Evolutionary conservation across 2,329 filamentous ascomycete genomes (phyloP), one percentile per base, ranked within the genome.

Genomic region (Penicillium decumbens): DNA sequence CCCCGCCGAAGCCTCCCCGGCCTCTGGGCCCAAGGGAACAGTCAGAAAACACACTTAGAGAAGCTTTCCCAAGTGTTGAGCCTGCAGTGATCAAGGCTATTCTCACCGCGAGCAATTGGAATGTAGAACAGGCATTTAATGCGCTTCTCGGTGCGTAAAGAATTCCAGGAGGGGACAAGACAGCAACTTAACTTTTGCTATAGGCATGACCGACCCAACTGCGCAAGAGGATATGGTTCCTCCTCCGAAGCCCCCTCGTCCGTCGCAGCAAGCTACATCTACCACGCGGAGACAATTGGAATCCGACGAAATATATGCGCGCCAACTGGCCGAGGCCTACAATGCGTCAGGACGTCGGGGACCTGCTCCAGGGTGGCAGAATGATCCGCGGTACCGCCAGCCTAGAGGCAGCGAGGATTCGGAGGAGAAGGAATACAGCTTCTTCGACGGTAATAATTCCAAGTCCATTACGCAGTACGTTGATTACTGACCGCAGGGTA

Each of bases 51-150:
- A 96, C 90, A 3, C 77, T 98, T 48, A 92, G 89, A 69, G 93
- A 98, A 70, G 93, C 93, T 0, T 98, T 98, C 63, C 93, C 93
- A 0, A 80, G 76, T 47, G 88, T 96, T 53, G 93, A 98, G 46
- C 68, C 74, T 6, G 70, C 82, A 39, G 87, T 98, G 41, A 81
- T 98, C 69, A 95, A 85, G 71, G 93, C 93, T 27, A 87, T 98
- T 0, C 74, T 98, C 56, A 79, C 81, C 23, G 93, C 93, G 12
- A 97, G 93, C 68, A 80, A 84, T 50, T 92, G 91, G 51, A 83
- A 86, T 63, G 84, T 97, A 41, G 93, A 98, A 70, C 88, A 89
- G 28, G 92, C 93, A 12, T 98, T 98, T 74, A 93, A 96, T 73
- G 93, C 93, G 30, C 79, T 98, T 38, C 79, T 98, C 39, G 88